Base-by-base conservation (phyloP, 257 asterid genomes). In the Nicotiana obtusifolia region DNA sequence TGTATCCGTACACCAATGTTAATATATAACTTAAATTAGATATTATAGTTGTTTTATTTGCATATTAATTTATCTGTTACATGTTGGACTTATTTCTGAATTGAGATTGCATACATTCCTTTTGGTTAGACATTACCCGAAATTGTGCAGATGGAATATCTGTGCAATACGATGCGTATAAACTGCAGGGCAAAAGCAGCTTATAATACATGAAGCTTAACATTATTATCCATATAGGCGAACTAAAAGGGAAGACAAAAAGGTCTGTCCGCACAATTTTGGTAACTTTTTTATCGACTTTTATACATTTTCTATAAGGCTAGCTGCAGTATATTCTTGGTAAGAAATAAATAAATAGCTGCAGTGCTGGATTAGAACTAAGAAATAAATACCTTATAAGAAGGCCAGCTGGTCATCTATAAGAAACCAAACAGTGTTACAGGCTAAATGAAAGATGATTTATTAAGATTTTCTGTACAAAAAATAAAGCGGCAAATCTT, bases 221-320 rank as follows among this genome's bases (percentile, higher is more conserved):
- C 33, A 69, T 69, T 37, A 20, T 69, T 71, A n/a, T 37, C 56
- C 77, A 35, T 68, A 53, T n/a, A 10, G 41, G 19, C 5, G 19
- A 35, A 68, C 30, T 19, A 10, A 19, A 19, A 67, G n/a, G 35
- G 7, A 35, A 10, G 54, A 16, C 30, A 20, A 41, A 69, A 71
- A 20, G 35, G 7, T 22, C 6, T 71, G 59, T 41, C 35, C 59
- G 14, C 14, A 13, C 78, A 77, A 13, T 84, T 82, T 84, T 20
- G 79, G 89, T 59, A 82, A 81, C 59, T 81, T 52, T 44, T 54
- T 52, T 76, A 81, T 83, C 61, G 78, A 77, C 66, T 71, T 53
- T 1, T 53, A 13, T 49, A 49, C 56, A 13, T 3, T 13, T 13
- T 49, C 1, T 11, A 49, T 3, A 15, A 49, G 56, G 56, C 19